These are phyloP conservation scores for Pyrenochaeta sp. DNA, from an alignment of 2,329 filamentous ascomycete species.

Conservation along the genomic window DNA sequence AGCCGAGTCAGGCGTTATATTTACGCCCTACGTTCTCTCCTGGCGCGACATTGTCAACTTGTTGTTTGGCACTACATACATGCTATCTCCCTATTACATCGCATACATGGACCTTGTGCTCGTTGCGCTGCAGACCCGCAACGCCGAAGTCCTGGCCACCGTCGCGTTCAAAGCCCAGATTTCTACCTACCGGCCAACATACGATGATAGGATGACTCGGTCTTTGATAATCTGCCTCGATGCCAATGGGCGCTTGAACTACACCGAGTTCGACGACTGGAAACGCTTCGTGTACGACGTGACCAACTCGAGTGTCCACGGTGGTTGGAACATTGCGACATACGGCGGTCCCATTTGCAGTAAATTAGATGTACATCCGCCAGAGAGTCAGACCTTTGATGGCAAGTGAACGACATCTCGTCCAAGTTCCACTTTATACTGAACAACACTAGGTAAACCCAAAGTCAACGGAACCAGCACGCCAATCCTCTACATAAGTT, in stretches of 20 bases:
- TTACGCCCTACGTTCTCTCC: constrained; percentile 13
- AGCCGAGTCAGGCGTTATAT: background rate
- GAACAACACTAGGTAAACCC: constrained; percentile 6
- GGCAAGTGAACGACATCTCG: constrained; percentile 12
- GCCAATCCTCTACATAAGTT: constrained; percentile 20
- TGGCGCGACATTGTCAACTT: constrained; percentile 16
- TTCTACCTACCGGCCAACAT: background rate
- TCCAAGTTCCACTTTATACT: background rate
- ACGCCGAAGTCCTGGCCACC: constrained; percentile 1
- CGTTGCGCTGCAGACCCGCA: constrained; percentile 12
- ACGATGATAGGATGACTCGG: constrained; percentile 12
- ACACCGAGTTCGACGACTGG: constrained; percentile 13
- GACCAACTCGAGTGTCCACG: constrained; percentile 13
- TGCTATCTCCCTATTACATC: background rate
- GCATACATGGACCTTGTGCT: constrained; percentile 6
- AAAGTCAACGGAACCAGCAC: constrained; percentile 7
- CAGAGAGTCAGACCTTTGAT: constrained; percentile 28
- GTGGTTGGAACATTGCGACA: constrained; percentile 9
- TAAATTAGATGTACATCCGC: constrained; percentile 17
- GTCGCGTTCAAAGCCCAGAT: constrained; percentile 7
- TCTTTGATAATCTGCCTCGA: constrained; percentile 22
- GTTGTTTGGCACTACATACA: constrained; percentile 8
- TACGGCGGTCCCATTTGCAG: constrained; percentile 22
- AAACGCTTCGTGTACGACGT: constrained; percentile 1
- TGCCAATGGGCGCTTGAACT: constrained; percentile 15